Evolutionary conservation across 2,329 filamentous ascomycete genomes (phyloP).

Genomic region (Aphanoascus verrucosus): DNA sequence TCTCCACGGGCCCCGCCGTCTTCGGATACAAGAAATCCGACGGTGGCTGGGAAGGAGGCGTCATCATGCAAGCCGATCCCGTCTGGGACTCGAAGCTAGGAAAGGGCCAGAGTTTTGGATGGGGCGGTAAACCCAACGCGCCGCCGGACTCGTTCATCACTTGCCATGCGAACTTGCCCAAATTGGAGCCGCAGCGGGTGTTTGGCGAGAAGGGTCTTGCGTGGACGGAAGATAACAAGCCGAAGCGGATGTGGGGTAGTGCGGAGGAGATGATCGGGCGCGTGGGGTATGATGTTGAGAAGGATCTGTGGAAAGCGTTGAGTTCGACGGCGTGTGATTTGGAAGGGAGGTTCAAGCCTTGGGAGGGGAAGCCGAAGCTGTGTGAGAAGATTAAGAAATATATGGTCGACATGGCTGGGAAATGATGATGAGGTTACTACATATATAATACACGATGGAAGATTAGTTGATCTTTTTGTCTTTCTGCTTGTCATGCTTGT

Average conservation of each 20-base stretch:
- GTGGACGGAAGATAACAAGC: slow-evolving; percentile 29
- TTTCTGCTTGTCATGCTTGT: not conserved
- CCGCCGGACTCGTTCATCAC: slow-evolving; percentile 27
- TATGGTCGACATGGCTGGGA: slow-evolving; percentile 15
- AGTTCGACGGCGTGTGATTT: slow-evolving; percentile 32
- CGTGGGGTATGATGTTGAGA: slow-evolving; percentile 33
- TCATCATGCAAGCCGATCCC: slow-evolving; percentile 24
- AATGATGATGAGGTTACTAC: not conserved
- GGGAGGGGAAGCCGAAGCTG: slow-evolving; percentile 16
- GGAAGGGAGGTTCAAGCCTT: slow-evolving; percentile 19
- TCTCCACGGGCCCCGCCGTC: slow-evolving; percentile 16
- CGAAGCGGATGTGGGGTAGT: slow-evolving; percentile 30
- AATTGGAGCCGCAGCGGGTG: slow-evolving; percentile 32
- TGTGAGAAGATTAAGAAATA: slow-evolving; percentile 16
- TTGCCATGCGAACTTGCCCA: slow-evolving; percentile 33
- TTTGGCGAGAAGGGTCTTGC: slow-evolving; percentile 31
- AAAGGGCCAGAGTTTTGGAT: slow-evolving; percentile 12
- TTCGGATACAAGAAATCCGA: slow-evolving; percentile 15
- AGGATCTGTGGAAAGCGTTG: slow-evolving; percentile 33
- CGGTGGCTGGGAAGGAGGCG: slow-evolving; percentile 15
- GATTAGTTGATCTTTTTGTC: not conserved
- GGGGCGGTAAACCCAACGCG: slow-evolving; percentile 17
- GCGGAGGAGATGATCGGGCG: slow-evolving; percentile 26
- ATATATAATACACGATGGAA: not conserved
- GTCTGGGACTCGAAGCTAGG: slow-evolving; percentile 27